These are phyloP conservation scores for Ascocoryne sarcoides DNA, from an alignment of 2,329 filamentous ascomycete genomes.

Conservation along the genomic window DNA sequence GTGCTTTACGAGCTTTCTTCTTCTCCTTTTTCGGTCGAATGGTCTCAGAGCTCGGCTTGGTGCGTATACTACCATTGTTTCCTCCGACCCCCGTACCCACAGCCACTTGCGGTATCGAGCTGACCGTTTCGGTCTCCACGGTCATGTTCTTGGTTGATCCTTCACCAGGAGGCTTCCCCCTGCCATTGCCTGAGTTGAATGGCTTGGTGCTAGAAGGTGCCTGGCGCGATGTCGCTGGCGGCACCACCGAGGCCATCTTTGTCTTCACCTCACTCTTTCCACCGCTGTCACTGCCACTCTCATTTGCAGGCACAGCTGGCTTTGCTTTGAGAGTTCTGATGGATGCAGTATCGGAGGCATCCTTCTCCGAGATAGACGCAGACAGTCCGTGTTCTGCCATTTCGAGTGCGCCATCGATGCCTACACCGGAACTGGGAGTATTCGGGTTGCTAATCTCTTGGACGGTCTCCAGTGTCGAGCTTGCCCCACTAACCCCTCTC, in stretches of 20 bases:
- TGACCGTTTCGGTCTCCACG: constrained; percentile 93
- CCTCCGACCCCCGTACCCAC: constrained; percentile 59
- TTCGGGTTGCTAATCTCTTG: constrained; percentile 77
- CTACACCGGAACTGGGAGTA: constrained; percentile 47
- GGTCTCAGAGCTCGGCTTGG: constrained; percentile 89
- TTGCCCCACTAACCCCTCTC: constrained; percentile 49
- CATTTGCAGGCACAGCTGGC: constrained; percentile 36
- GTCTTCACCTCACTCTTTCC: constrained; percentile 40
- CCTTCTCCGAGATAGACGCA: constrained; percentile 35
- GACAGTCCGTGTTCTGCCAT: constrained; percentile 38
- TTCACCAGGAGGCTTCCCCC: constrained; percentile 59
- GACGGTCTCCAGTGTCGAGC: constrained; percentile 73
- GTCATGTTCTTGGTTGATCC: constrained; percentile 86
- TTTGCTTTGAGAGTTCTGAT: constrained; percentile 37
- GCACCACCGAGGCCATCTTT: constrained; percentile 29
- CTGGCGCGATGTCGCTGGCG: constrained; percentile 36
- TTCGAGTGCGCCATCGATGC: constrained; percentile 40
- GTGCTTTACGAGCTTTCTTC: constrained; percentile 65
- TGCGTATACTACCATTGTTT: constrained; percentile 62
- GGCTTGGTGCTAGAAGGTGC: constrained; percentile 39
- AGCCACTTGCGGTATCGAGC: constrained; percentile 76
- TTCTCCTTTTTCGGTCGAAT: constrained; percentile 92
- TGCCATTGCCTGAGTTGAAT: constrained; percentile 50
- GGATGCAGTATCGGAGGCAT: constrained; percentile 23
- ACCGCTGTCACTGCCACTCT: constrained; percentile 60